Base-by-base conservation (phyloP, 306 rosid species). In the Senna tora region DNA sequence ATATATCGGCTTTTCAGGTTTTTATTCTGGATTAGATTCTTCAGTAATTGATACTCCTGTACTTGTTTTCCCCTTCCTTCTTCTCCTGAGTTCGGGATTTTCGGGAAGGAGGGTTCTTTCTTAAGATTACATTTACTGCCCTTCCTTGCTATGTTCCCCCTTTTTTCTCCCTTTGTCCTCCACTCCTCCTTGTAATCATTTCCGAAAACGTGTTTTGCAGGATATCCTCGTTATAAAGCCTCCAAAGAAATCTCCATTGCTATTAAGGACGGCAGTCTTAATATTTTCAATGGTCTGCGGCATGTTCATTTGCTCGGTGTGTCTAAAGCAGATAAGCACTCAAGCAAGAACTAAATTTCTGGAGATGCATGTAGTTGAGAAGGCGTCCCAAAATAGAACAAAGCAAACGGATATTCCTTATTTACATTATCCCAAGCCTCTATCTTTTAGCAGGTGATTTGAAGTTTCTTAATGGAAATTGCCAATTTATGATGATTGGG, bases 381-480 rank as follows among this genome's bases (percentile, higher is more conserved):
- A 57, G 65, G 88, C 88, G 75, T 63, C 62, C 47, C 79, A 10
- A 14, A 75, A 60, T 47, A 63, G 51, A 38, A 22, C 57, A 41
- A 72, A 80, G 43, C 84, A 49, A 65, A 49, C 39, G 2, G 81
- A 85, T 72, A 51, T 77, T 57, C 84, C 86, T 28, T 72, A 61
- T 56, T 73, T 34, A 56, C 94, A 94, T 79, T 94, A 86, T 76
- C 98, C 98, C 21, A 80, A 70, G n/a, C 99, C 99, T 22, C 51
- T 72, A 82, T 82, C 95, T 54, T 94, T 91, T 85, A 89, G 71
- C 93, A 85, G 97, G 97, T 94, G 85, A 71, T 57, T 67, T 36
- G 61, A 59, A 74, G 38, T 50, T 85, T 72, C 39, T 13, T 43
- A 20, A 3, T 5, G 19, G 72, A 25, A 11, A 1, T 67, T 67